Evolutionary conservation across 1,284 basidiomycete species (phyloP), one percentile per base, ranked within the genome.

Genomic region (Cutaneotrichosporon mucoides): DNA sequence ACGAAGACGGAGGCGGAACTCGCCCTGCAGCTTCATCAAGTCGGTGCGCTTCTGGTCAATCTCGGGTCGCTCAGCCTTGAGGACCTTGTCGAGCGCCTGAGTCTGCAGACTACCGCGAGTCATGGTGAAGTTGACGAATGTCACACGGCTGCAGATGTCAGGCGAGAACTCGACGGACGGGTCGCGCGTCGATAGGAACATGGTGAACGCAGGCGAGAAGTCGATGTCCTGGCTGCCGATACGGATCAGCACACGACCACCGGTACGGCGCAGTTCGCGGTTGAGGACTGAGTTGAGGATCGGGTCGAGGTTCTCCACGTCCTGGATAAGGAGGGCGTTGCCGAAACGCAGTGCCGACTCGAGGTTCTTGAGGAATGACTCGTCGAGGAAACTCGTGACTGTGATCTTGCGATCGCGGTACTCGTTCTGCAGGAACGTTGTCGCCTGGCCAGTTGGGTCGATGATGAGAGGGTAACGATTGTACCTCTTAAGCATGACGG

Each of bases 41-140:
- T 99, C 95, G n/a, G 92, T 94, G 51, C 96, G 84, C 81, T 96
- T 98, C 72, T 88, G 86, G 76, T 99, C 96, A 1, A 93, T 94
- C 71, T 98, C 96, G 0, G 97, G 93, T 10, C 96, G 85, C 75
- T 99, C 96, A 47, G 92, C 91, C 74, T 95, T 95, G 64, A 99
- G 85, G 2, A 99, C 93, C 76, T 97, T 93, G 75, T 97, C 94
- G 52, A 99, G 84, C 0, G 94, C 96, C 78, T 99, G 96, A 65
- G 92, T 97, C 78, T 99, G 95, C 41, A 99, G 83, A 83, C 93
- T 97, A 76, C 92, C 92, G 61, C 94, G 85, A 0, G 96, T 99
- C 92, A 99, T 99, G 13, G 95, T 99, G 79, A 99, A 99, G 82
- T 99, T 99, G 81, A 99, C 95, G 73, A 99, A 97, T 0, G 95